Base-by-base conservation (phyloP, 2,329 filamentous ascomycete genomes). In the Penicillium sp. region DNA sequence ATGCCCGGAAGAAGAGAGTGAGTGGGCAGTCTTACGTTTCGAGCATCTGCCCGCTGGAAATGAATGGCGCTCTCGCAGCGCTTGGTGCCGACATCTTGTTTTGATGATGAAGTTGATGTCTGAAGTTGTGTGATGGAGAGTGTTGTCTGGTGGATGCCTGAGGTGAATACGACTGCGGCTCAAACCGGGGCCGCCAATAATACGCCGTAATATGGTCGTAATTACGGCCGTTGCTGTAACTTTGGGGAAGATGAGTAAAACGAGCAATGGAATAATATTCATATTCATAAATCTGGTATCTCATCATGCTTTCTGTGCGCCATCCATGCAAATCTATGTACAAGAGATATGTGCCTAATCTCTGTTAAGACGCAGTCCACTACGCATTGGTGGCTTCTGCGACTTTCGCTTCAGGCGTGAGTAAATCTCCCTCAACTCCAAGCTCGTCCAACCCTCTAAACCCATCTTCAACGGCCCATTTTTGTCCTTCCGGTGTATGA, bases 401-500 rank as follows among this genome's bases (percentile, higher is more conserved):
- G 20, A 7, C 3, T 5, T 52, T 46, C 3, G 24, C 24, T 11
- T 26, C 55, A 35, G 52, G 40, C 24, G 60, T 51, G 28, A 57
- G 28, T 16, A 62, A 59, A 30, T 68, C 64, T 5, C 60, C 45
- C 33, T 65, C 64, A 18, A 61, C 65, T 33, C 70, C 71, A 47
- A 81, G 58, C 28, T 71, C 75, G 58, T 93, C 88, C 53, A 96
- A 70, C 0, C 87, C 89, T 61, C 81, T 80, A 66, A 96, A 96
- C 0, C 91, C 92, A 48, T 97, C 92, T 70, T 97, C 91, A 0
- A 96, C 89, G 0, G 81, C 76, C 93, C 93, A 97, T 57, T 84
- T 84, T 65, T 84, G 80, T 1, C 80, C 81, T 56, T 74, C 76
- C 35, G 82, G 79, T 21, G 79, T 76, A 61, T 86, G 81, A 57